Evolutionary conservation across 1,284 basidiomycete species (phyloP), one percentile per base, ranked within the genome.

Genomic region (Trichosporon sp.): DNA sequence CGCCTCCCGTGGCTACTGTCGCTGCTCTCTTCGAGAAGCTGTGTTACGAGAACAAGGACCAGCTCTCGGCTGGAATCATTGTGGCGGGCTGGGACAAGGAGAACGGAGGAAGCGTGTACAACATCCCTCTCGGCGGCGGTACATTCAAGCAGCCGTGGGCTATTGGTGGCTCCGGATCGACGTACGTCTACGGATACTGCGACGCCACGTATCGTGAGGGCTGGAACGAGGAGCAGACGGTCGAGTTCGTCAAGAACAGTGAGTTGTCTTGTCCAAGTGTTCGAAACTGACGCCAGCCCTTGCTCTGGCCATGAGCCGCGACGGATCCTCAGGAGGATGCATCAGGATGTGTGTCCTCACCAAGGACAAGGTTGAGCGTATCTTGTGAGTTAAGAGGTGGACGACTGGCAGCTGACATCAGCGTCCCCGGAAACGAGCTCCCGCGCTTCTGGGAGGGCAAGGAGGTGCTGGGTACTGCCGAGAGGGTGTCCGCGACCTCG

Each of bases 161-260:
- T 65, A 98, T 98, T 75, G 95, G 93, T 79, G 95, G 93, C 35
- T 97, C 94, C 67, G 97, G 97, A 15, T 98, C 95, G 53, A 93
- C 95, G 12, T 99, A 98, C 82, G 95, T 99, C 21, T 99, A 99
- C 80, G 97, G 96, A 63, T 99, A 97, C 85, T 99, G 97, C 80
- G 97, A 99, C 82, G 93, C 97, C 32, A 98, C 94, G n/a, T 99
- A 92, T 84, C 85, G 89, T 80, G 93, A 96, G 42, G 93, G 92
- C n/a, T 96, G 93, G 95, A 89, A 88, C 3, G 88, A 88, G 75
- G 92, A 95, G 56, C 88, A 98, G 85, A 98, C 95, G 0, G 84
- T 99, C 70, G 86, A 95, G 60, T 99, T 99, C 81, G 96, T 99
- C 68, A 92, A 90, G 85, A 97, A 99, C 84, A 94, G 94, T 96